Evolutionary conservation across 2,329 filamentous ascomycete genomes (phyloP).

Genomic region (Neonectria neomacrospora): DNA sequence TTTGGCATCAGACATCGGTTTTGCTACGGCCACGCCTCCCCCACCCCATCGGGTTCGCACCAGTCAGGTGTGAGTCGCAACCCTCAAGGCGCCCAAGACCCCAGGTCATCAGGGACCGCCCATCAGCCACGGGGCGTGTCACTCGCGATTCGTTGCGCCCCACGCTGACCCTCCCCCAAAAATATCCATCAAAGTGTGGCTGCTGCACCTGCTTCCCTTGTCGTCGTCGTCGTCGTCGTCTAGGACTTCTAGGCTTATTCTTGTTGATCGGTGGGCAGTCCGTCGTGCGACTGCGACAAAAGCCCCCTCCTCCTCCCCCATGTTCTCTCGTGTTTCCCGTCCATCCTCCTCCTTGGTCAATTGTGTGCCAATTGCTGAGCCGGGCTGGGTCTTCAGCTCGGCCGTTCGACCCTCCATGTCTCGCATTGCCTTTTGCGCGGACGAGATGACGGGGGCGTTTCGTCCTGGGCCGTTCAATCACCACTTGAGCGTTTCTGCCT

Average conservation of each 20-base stretch:
- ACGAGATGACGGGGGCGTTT: not conserved
- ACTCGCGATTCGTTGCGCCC: slow-evolving; percentile 18
- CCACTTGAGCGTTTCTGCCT: not conserved
- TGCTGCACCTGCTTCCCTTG: slow-evolving; percentile 15
- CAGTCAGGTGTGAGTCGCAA: slow-evolving; percentile 21
- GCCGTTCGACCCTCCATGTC: not conserved
- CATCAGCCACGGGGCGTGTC: slow-evolving; percentile 23
- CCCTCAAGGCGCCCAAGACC: not conserved
- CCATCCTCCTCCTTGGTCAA: slow-evolving; percentile 14
- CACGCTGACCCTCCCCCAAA: slow-evolving; percentile 39
- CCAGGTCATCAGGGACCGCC: slow-evolving; percentile 22
- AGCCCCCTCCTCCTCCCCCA: slow-evolving; percentile 17
- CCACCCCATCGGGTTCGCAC: slow-evolving; percentile 1
- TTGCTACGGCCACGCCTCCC: slow-evolving; percentile 9
- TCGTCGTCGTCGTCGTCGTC: not conserved
- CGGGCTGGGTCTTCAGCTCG: not conserved
- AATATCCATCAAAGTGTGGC: slow-evolving; percentile 39
- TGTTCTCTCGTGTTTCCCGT: slow-evolving; percentile 9
- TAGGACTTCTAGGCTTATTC: slow-evolving; percentile 5
- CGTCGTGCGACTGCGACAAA: slow-evolving; percentile 24
- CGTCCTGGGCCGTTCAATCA: slow-evolving; percentile 1
- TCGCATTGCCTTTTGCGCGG: not conserved
- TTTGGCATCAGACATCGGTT: slow-evolving; percentile 14
- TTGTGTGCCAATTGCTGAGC: slow-evolving; percentile 16
- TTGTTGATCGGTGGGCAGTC: slow-evolving; percentile 27